Percentiles rank a stretch among this genome's conserved stretches.
Conservation (phyloP, 495 filamentous ascomycete species). For the Penicillium malachiteum region DNA sequence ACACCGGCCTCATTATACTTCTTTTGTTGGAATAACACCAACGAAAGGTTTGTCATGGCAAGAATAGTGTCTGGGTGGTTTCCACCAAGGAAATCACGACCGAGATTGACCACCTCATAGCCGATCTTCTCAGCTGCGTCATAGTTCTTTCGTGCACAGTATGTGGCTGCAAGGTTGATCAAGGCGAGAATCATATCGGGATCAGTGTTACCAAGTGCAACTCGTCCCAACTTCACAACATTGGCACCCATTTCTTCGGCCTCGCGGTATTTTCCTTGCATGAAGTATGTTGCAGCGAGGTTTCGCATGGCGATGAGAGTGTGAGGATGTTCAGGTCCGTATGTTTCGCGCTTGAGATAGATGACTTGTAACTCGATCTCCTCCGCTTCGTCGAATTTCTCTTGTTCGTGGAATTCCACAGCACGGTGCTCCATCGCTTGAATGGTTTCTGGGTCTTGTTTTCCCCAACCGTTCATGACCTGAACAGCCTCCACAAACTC, state of each 20-base stretch:
- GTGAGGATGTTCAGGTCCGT: not conserved
- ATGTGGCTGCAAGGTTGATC: not conserved
- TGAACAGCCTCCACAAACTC: not conserved
- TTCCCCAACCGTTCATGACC: not conserved
- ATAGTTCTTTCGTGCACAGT: not conserved
- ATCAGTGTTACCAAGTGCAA: not conserved
- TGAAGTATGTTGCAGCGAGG: not conserved
- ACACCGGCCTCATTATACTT: not conserved
- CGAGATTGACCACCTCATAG: not conserved
- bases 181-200: not conserved
- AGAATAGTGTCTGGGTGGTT: not conserved
- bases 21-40: not conserved
- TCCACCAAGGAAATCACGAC: not conserved
- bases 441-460: not conserved
- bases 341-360: not conserved
- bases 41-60: not conserved
- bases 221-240: not conserved
- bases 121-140: not conserved
- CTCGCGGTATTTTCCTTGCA: not conserved
- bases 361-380: not conserved
- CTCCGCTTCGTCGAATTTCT: not conserved
- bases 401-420: not conserved
- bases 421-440: not conserved
- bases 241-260: not conserved
- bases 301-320: not conserved